Evolutionary conservation across 1,139 yeast species (phyloP).

Genomic region (Debaryomyces udenii): DNA sequence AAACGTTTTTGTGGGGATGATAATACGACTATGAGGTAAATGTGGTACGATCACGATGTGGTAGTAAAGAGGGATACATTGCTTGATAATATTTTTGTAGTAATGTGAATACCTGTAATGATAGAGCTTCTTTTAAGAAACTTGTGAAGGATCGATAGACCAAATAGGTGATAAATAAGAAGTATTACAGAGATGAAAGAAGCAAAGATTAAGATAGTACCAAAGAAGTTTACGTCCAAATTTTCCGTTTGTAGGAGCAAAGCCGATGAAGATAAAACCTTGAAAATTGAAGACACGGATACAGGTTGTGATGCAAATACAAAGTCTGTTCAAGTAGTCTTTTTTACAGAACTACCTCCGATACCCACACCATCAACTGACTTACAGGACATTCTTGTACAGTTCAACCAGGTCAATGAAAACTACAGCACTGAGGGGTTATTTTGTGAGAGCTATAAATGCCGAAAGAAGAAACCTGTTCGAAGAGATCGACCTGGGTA

Average conservation of each 20-base stretch:
- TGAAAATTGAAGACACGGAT: not conserved
- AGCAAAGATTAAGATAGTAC: conserved; percentile 10
- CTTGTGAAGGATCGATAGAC: too few species aligned
- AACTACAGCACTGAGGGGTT: not conserved
- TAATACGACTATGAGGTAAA: not conserved
- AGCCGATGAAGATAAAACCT: not conserved
- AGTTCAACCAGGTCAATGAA: conserved; percentile 11
- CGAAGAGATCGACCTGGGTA: not conserved
- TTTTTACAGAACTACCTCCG: conserved; percentile 14
- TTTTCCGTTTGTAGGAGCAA: conserved; percentile 8
- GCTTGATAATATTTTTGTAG: too few species aligned
- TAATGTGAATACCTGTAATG: too few species aligned
- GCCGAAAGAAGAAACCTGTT: not conserved
- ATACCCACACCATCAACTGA: conserved; percentile 14
- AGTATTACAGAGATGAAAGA: conserved; percentile 1
- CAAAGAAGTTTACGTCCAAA: conserved; percentile 12
- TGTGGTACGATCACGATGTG: too few species aligned
- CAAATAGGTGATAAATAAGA: not conserved
- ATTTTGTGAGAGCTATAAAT: not conserved
- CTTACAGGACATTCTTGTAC: conserved; percentile 11
- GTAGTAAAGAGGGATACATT: too few species aligned
- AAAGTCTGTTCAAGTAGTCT: conserved; percentile 10
- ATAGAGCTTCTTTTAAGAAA: too few species aligned
- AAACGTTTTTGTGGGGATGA: not conserved
- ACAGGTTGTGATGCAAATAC: not conserved